phyloP scores from a whole-genome alignment of 768 basidiomycete species.

The Lentinus brumalis region DNA sequence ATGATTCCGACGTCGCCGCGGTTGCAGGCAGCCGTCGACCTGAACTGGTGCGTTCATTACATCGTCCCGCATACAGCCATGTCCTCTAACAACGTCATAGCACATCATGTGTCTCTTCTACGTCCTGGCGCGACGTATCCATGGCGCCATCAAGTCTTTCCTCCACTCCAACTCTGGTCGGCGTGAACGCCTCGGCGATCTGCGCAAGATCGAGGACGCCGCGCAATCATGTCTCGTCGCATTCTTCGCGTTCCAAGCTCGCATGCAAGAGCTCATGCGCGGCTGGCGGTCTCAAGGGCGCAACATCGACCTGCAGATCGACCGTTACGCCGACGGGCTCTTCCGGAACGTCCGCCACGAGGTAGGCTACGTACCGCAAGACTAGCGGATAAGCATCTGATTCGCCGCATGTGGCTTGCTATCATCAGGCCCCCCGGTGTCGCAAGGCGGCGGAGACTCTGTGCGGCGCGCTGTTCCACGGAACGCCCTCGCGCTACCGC shows the following conservation, averaged over 20 bases:
- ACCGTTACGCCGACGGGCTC: constrained; percentile 13
- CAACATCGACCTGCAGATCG: constrained; percentile 9
- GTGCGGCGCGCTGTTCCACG: no score
- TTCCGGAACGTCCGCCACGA: constrained; percentile 4
- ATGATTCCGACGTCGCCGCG: not conserved
- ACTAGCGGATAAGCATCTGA: no score
- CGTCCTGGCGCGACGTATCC: not conserved
- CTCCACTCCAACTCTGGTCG: not conserved
- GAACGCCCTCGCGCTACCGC: no score
- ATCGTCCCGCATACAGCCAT: no score
- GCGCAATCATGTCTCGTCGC: constrained; percentile 8
- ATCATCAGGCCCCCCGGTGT: no score
- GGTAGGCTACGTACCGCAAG: not conserved
- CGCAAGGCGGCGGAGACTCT: no score
- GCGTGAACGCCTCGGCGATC: not conserved
- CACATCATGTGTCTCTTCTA: constrained; percentile 13
- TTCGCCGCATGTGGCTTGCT: no score
- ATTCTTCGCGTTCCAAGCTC: constrained; percentile 12
- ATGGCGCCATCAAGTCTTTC: not conserved
- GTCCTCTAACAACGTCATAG: not conserved
- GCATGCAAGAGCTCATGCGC: constrained; percentile 2
- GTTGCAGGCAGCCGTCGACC: constrained; percentile 1
- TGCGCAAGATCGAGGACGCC: constrained; percentile 1
- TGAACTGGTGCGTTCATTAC: constrained; percentile 6
- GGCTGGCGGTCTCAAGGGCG: constrained; percentile 13